Evolutionary conservation across 495 filamentous ascomycete genomes (phyloP).

Genomic region (Baudoinia panamericana): DNA sequence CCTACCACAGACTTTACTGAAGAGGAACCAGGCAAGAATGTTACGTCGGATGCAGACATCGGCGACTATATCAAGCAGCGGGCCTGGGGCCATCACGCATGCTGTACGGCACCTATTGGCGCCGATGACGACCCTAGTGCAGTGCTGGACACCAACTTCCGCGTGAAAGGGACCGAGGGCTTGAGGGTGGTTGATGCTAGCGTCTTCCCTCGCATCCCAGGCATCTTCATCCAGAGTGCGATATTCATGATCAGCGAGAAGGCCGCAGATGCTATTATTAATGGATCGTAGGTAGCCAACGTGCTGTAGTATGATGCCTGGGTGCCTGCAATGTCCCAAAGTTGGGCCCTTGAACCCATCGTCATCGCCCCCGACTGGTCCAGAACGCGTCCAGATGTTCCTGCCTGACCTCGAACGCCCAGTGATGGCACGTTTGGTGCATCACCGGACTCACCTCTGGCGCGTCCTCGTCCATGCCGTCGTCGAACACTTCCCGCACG

Average conservation of each 20-base stretch:
- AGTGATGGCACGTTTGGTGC: conserved; percentile 40
- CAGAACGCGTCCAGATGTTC: conserved; percentile 35
- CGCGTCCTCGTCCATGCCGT: conserved; percentile 32
- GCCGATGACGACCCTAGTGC: conserved; percentile 36
- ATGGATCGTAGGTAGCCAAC: too few species aligned
- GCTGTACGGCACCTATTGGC: conserved; percentile 38
- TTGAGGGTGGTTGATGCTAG: conserved; percentile 34
- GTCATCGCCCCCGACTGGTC: conserved; percentile 14
- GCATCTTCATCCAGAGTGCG: conserved; percentile 46
- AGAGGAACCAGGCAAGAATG: background rate
- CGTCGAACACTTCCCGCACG: conserved; percentile 34
- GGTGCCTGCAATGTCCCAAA: too few species aligned
- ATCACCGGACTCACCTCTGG: conserved; percentile 39
- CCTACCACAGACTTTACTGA: background rate
- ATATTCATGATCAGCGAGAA: conserved; percentile 54
- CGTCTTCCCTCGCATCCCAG: conserved; percentile 34
- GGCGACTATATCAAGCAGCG: conserved; percentile 32
- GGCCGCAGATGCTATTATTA: conserved; percentile 26
- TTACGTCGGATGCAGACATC: conserved; percentile 5
- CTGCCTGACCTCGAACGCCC: conserved; percentile 37
- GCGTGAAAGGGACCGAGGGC: conserved; percentile 36
- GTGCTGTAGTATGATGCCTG: too few species aligned
- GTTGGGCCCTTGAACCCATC: background rate
- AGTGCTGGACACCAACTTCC: conserved; percentile 40
- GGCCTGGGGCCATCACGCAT: conserved; percentile 41